Percentiles rank a stretch among this genome's conserved stretches.
phyloP scores from a whole-genome alignment of 768 basidiomycete genomes.

The Pisolithus orientalis region DNA sequence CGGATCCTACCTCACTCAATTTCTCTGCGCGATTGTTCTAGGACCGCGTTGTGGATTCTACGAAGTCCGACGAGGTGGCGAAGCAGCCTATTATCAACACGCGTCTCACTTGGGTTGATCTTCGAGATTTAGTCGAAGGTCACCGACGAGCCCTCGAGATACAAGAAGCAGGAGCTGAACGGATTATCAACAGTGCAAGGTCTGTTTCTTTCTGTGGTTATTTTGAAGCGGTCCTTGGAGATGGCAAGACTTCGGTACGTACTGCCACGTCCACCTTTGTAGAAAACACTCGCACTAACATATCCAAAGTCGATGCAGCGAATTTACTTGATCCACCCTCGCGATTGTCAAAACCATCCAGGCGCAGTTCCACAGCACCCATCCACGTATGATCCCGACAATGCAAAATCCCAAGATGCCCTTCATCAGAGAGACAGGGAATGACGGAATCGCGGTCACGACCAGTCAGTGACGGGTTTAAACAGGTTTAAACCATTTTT shows the following conservation, averaged over 20 bases:
- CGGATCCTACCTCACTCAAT: constrained; percentile 30
- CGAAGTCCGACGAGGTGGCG: constrained; percentile 14
- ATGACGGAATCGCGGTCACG: too few relatives aligned
- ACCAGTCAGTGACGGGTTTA: too few relatives aligned
- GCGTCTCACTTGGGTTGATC: constrained; percentile 39
- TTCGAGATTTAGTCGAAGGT: constrained; percentile 49
- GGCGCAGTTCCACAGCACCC: constrained; percentile 22
- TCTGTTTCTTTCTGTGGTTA: background rate
- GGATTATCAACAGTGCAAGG: constrained; percentile 44
- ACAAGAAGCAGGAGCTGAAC: constrained; percentile 46
- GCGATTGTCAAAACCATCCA: constrained; percentile 21
- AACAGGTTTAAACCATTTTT: too few relatives aligned
- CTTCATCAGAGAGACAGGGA: too few relatives aligned
- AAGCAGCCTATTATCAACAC: constrained; percentile 19
- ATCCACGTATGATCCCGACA: constrained; percentile 25
- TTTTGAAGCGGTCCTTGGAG: constrained; percentile 15
- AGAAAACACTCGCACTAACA: too few relatives aligned
- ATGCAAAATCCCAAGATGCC: constrained; percentile 32
- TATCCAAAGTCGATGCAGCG: constrained; percentile 31
- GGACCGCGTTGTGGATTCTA: constrained; percentile 21
- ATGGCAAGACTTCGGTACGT: constrained; percentile 28
- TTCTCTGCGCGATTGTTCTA: constrained; percentile 32
- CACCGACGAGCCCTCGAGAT: constrained; percentile 48
- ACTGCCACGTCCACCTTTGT: background rate
- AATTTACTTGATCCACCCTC: constrained; percentile 27